phyloP scores from a whole-genome alignment of 768 basidiomycete genomes.

The Astraeus odoratus region DNA sequence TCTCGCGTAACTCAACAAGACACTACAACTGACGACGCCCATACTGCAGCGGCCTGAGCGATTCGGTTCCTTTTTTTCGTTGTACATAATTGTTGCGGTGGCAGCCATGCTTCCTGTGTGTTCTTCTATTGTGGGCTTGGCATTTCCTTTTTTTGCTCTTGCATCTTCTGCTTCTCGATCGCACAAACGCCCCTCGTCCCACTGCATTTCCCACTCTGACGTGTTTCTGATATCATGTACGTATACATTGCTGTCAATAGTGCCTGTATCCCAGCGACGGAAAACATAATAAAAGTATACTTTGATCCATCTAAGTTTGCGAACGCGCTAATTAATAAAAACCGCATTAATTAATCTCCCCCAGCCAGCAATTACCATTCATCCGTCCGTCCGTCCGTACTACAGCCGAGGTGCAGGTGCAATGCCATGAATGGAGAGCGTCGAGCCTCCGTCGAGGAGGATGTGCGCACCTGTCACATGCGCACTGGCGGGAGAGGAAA shows the following conservation, averaged over 20 bases:
- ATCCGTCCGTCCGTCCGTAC: neutral
- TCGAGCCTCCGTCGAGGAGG: constrained; percentile 61
- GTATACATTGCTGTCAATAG: no score
- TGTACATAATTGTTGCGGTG: no score
- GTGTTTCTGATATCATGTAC: neutral
- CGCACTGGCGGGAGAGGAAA: constrained; percentile 62
- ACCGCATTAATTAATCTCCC: no score
- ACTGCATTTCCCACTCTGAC: no score
- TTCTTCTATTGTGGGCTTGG: no score
- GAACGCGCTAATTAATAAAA: no score
- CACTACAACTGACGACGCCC: constrained; percentile 9
- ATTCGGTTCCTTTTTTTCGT: no score
- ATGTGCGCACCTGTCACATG: constrained; percentile 73
- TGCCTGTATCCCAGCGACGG: neutral
- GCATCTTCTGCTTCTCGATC: neutral
- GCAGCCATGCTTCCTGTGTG: no score
- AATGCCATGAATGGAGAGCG: constrained; percentile 13
- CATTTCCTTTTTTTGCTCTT: no score
- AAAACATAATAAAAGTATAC: neutral
- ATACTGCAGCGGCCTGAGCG: neutral
- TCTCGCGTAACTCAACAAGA: constrained; percentile 8
- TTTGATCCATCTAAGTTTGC: no score
- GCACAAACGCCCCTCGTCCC: neutral
- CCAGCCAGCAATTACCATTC: neutral
- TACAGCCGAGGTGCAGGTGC: constrained; percentile 22